These are phyloP conservation scores for Dicorynia guianensis DNA, from an alignment of 306 rosid species.

Conservation along the genomic window DNA sequence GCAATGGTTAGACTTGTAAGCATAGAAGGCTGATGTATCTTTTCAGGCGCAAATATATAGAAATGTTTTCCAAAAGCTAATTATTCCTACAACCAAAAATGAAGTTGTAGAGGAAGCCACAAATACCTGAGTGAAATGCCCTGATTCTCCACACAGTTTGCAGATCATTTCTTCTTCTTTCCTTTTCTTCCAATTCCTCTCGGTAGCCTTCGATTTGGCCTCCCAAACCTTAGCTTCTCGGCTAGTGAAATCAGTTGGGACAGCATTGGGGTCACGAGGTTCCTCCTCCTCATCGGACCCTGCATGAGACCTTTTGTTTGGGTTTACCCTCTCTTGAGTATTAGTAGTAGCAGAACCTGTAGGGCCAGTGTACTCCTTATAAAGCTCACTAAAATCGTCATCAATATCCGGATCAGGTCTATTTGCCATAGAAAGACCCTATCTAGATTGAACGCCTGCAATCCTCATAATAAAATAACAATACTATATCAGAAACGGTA, in stretches of 20 bases:
- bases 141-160: slow-evolving; percentile 93
- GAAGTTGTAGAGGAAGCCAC: slow-evolving; percentile 3
- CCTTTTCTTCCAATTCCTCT: slow-evolving; percentile 98
- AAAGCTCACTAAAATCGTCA: slow-evolving; percentile 88
- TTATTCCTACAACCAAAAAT: slow-evolving; percentile 3
- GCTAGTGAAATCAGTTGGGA: slow-evolving; percentile 97
- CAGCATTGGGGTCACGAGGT: slow-evolving; percentile 89
- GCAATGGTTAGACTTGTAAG: slow-evolving; percentile 12
- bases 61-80: background rate
- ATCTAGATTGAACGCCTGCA: slow-evolving; percentile 44
- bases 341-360: slow-evolving; percentile 51
- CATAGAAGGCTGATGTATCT: background rate
- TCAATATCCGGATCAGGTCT: slow-evolving; percentile 79
- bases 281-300: slow-evolving; percentile 91
- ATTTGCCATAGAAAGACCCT: slow-evolving; percentile 61
- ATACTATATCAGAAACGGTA: background rate
- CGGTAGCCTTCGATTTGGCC: slow-evolving; percentile 98
- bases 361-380: slow-evolving; percentile 99
- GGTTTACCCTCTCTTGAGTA: slow-evolving; percentile 60
- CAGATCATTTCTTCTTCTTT: slow-evolving; percentile 99
- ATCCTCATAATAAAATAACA: slow-evolving; percentile 27
- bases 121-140: slow-evolving; percentile 96
- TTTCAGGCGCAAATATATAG: background rate
- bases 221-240: slow-evolving; percentile 99
- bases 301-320: slow-evolving; percentile 78